Base-by-base conservation (phyloP, 768 basidiomycete species). In the Lenzites betulinus region DNA sequence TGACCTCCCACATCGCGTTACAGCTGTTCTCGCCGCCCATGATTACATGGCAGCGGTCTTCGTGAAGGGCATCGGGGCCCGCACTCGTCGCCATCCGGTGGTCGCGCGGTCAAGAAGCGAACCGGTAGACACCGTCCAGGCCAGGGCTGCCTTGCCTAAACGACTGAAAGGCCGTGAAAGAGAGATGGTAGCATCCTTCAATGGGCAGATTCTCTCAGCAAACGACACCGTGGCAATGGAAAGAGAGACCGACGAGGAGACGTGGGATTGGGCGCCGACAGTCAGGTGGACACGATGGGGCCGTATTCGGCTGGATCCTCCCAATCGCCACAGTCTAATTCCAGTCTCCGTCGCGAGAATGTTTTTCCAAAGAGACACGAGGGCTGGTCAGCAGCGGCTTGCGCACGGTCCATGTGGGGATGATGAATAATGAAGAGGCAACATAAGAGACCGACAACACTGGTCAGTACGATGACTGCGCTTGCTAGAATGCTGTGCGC, bases 251-350 rank as follows among this genome's bases (percentile, higher is more conserved):
- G 16, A 46, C 38, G 25, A 42, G 38, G 12, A 6, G 23, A 18
- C 52, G 25, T 54, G 52, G n/a, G 59, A 42, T 43, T 16, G 13
- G 15, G 47, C 20, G 28, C 46, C 15, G 20, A n/a, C 47, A 50
- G 53, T 60, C 59, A 60, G 59, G 46, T 60, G 59, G 49, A 20
- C 53, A 48, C 54, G 25, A 3, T 2, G 18, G 1, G 8, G 26
- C 28, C 47, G 4, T 26, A 44, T 43, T n/a, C 20, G 60, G 53
- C 42, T 54, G 43, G 39, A 49, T 61, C 36, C 49, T 61, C 60
- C 25, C 60, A 61, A n/a, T 30, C 9, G 28, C 41, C 41, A 12
- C 18, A 23, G 35, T 8, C 51, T 28, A 13, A 43, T 46, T 30
- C 36, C 25, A 4, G 18, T n/a, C 18, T 3, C 38, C 13, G 15